Evolutionary conservation across 805 yeast genomes (phyloP).

Genomic region (Teunomyces tritomae): DNA sequence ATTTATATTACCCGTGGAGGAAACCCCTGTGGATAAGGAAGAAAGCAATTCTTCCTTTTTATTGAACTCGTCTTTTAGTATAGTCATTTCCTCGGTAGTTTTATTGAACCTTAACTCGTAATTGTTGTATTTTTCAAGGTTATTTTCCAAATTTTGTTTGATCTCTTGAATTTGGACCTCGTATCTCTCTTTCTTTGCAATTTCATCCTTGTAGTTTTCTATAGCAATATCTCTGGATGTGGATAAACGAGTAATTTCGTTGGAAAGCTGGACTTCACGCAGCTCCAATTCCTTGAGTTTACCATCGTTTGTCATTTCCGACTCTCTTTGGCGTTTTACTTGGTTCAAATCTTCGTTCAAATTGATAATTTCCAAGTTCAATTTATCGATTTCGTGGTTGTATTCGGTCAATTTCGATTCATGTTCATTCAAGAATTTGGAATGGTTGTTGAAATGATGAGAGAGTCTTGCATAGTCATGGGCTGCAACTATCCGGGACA

Average conservation of each 20-base stretch:
- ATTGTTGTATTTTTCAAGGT: constrained; percentile 33
- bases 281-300: constrained; percentile 57
- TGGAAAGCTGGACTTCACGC: constrained; percentile 53
- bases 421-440: constrained; percentile 41
- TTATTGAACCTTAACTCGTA: constrained; percentile 46
- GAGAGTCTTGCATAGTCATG: constrained; percentile 58
- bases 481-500: constrained; percentile 71
- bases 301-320: constrained; percentile 60
- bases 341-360: constrained; percentile 60
- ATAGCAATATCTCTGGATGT: constrained; percentile 58
- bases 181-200: constrained; percentile 29
- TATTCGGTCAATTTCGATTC: constrained; percentile 41
- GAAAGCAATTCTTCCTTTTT: constrained; percentile 77
- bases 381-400: constrained; percentile 42
- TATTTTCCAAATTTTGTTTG: constrained; percentile 29
- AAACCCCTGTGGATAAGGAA: constrained; percentile 84
- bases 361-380: constrained; percentile 53
- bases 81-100: constrained; percentile 43
- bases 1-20: constrained; percentile 70
- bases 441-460: constrained; percentile 40
- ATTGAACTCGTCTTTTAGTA: constrained; percentile 45
- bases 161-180: constrained; percentile 33
- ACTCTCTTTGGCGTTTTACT: constrained; percentile 51
- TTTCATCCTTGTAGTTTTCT: constrained; percentile 59
- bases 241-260: constrained; percentile 63